phyloP scores from a whole-genome alignment of 768 basidiomycete species.

The Mycena venus region DNA sequence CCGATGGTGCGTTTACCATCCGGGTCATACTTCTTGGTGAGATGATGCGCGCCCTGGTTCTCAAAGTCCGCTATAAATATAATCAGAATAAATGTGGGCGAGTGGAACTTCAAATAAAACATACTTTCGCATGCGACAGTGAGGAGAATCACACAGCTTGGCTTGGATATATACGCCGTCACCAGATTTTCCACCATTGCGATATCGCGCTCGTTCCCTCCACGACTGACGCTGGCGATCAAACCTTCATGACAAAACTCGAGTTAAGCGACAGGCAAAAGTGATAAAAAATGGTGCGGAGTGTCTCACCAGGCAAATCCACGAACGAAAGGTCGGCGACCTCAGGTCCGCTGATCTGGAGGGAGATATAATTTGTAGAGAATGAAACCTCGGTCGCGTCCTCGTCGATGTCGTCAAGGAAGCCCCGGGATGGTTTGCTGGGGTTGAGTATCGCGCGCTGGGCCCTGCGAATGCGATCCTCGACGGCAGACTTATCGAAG shows the following conservation, averaged over 20 bases:
- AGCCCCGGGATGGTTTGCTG: conserved; percentile 42
- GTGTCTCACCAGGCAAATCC: conserved; percentile 69
- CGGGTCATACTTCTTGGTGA: conserved; percentile 73
- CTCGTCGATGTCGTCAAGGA: conserved; percentile 56
- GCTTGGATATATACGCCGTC: conserved; percentile 68
- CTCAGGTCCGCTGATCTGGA: conserved; percentile 75
- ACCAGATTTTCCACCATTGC: conserved; percentile 72
- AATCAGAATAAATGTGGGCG: not conserved
- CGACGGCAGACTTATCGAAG: conserved; percentile 64
- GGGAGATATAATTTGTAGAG: conserved; percentile 68
- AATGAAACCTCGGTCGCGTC: conserved; percentile 53
- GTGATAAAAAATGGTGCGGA: not conserved
- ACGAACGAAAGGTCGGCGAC: conserved; percentile 78
- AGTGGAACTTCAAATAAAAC: conserved; percentile 31
- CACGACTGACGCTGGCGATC: conserved; percentile 67
- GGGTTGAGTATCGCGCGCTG: conserved; percentile 79
- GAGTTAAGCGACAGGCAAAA: conserved; percentile 32
- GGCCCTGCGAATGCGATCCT: conserved; percentile 76
- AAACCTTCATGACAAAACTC: conserved; percentile 58
- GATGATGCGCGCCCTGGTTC: conserved; percentile 80
- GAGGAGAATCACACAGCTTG: conserved; percentile 73
- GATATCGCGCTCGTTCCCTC: conserved; percentile 69
- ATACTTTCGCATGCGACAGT: conserved; percentile 76
- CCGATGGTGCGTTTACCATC: conserved; percentile 79
- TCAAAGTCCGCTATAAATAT: conserved; percentile 76